Percentiles rank a stretch among this genome's conserved stretches.
Evolutionary conservation across 768 basidiomycete genomes (phyloP).

Genomic region (Hypsizygus marmoreus): DNA sequence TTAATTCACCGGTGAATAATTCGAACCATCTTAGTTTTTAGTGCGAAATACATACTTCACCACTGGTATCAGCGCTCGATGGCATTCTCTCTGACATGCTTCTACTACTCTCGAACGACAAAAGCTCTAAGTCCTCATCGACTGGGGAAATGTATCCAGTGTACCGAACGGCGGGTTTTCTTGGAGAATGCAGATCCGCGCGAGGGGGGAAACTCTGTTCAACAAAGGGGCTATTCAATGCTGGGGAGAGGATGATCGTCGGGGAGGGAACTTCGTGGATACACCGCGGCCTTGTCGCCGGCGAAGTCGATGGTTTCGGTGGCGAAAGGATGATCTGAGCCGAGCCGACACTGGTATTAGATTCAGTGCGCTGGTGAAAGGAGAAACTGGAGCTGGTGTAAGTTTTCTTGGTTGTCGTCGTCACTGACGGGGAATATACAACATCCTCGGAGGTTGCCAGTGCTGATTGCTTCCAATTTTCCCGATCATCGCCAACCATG

Average conservation of each 20-base stretch:
- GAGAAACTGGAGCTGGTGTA: constrained; percentile 22
- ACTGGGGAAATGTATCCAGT: constrained; percentile 56
- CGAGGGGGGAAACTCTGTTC: background rate
- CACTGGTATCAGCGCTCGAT: background rate
- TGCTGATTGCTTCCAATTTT: constrained; percentile 9
- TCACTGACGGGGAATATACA: constrained; percentile 30
- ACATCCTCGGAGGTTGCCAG: background rate
- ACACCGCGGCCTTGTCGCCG: constrained; percentile 35
- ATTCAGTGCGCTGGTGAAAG: constrained; percentile 20
- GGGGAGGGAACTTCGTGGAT: constrained; percentile 56
- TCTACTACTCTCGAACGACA: constrained; percentile 45
- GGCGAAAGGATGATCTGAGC: constrained; percentile 19
- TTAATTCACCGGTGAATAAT: background rate
- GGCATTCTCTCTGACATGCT: constrained; percentile 6
- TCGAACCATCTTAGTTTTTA: background rate
- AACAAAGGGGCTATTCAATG: constrained; percentile 10
- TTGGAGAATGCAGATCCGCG: constrained; percentile 1
- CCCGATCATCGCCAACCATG: constrained; percentile 16
- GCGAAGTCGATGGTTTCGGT: constrained; percentile 12
- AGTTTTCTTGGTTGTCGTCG: constrained; percentile 30
- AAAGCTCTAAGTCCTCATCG: constrained; percentile 53
- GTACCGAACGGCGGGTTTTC: constrained; percentile 41
- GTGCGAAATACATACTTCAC: constrained; percentile 8
- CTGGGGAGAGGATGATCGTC: constrained; percentile 29
- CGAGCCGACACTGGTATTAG: constrained; percentile 30